Percentiles rank a stretch among this genome's conserved stretches.
Evolutionary conservation across 148 eudicot species (phyloP).

Genomic region (Rhododendron williamsianum): DNA sequence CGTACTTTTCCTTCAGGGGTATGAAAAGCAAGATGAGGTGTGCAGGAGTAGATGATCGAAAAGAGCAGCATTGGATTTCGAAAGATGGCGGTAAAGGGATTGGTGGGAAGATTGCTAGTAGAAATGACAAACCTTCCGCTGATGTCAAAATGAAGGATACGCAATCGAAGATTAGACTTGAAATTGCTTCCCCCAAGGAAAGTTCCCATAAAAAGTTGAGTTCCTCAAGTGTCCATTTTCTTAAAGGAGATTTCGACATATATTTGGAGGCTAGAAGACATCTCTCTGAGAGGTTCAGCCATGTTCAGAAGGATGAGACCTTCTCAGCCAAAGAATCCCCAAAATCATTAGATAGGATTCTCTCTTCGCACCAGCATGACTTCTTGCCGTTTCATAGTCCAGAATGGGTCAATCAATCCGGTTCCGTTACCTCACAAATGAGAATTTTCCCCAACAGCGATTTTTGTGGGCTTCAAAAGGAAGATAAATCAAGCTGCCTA

Average conservation of each 20-base stretch:
- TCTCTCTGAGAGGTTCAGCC: slow-evolving; percentile 24
- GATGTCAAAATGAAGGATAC: slow-evolving; percentile 2
- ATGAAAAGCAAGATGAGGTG: slow-evolving; percentile 22
- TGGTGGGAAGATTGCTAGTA: not conserved
- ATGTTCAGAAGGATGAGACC: slow-evolving; percentile 8
- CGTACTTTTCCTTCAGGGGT: slow-evolving; percentile 19
- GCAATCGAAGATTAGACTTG: not conserved
- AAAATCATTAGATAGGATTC: slow-evolving; percentile 23
- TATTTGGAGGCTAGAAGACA: slow-evolving; percentile 38
- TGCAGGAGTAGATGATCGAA: slow-evolving; percentile 1
- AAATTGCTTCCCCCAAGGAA: not conserved
- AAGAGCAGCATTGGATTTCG: slow-evolving; percentile 10
- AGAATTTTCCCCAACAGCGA: slow-evolving; percentile 6
- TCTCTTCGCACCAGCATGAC: slow-evolving; percentile 19
- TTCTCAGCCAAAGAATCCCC: slow-evolving; percentile 10
- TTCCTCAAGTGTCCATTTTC: slow-evolving; percentile 6
- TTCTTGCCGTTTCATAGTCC: slow-evolving; percentile 10
- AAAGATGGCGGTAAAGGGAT: not conserved
- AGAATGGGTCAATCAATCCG: not conserved
- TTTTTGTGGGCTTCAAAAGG: not conserved
- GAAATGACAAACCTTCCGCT: not conserved
- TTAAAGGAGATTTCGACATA: slow-evolving; percentile 16
- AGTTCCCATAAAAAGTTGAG: slow-evolving; percentile 5
- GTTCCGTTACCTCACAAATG: slow-evolving; percentile 7
- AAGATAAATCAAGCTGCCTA: not conserved